Percentiles rank a stretch among this genome's conserved stretches.
phyloP scores from a whole-genome alignment of 2,329 filamentous ascomycete genomes.

The Exophiala aquamarina region DNA sequence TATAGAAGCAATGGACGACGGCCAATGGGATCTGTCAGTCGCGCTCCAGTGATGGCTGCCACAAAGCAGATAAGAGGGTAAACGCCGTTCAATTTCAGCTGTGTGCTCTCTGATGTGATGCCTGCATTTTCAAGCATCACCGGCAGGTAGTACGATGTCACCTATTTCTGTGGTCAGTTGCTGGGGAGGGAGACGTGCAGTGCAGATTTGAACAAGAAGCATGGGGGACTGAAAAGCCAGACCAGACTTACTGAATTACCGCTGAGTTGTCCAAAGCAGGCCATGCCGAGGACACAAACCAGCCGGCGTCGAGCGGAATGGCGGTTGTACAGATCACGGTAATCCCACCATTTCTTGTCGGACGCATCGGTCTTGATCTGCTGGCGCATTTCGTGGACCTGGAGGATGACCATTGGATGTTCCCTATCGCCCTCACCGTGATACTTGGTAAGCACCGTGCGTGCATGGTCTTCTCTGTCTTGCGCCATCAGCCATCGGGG shows the following conservation, averaged over 20 bases:
- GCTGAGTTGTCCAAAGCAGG: slow-evolving; percentile 34
- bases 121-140: slow-evolving; percentile 47
- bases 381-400: slow-evolving; percentile 32
- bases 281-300: slow-evolving; percentile 41
- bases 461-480: slow-evolving; percentile 57
- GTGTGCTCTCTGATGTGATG: slow-evolving; percentile 42
- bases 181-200: slow-evolving; percentile 19
- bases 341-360: slow-evolving; percentile 49
- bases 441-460: slow-evolving; percentile 56
- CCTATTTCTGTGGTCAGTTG: neutral
- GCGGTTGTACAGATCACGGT: slow-evolving; percentile 49
- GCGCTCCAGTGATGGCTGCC: slow-evolving; percentile 44
- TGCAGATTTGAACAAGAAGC: slow-evolving; percentile 28
- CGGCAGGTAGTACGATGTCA: slow-evolving; percentile 38
- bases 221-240: too few relatives aligned
- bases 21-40: slow-evolving; percentile 47
- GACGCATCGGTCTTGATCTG: slow-evolving; percentile 8
- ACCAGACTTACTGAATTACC: slow-evolving; percentile 37
- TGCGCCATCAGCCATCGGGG: slow-evolving; percentile 62
- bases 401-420: slow-evolving; percentile 30
- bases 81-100: slow-evolving; percentile 44
- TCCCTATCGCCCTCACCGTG: slow-evolving; percentile 51
- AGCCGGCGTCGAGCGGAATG: slow-evolving; percentile 48
- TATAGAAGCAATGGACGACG: slow-evolving; percentile 38
- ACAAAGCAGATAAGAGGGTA: slow-evolving; percentile 45